These are phyloP conservation scores for Tolypocladium amazonense DNA, from an alignment of 2,329 filamentous ascomycete species.

Conservation along the genomic window DNA sequence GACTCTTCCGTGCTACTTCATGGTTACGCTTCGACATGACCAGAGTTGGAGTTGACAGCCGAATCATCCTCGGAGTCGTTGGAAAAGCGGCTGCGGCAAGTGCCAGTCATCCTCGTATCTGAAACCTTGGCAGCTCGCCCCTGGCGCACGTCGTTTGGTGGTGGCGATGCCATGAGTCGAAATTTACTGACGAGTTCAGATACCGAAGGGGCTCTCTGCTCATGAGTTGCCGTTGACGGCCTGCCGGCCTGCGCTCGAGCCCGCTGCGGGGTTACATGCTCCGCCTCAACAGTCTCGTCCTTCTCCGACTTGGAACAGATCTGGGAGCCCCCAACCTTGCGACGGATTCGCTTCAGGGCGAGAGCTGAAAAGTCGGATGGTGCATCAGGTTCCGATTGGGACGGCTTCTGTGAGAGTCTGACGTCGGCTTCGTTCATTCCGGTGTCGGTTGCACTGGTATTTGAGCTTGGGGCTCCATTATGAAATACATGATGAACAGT, in stretches of 20 bases:
- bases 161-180: slow-evolving; percentile 9
- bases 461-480: background rate
- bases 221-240: background rate
- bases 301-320: background rate
- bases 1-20: background rate
- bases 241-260: background rate
- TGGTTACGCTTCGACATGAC: background rate
- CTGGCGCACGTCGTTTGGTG: background rate
- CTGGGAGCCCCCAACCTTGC: background rate
- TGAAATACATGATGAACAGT: background rate
- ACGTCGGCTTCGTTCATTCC: background rate
- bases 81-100: slow-evolving; percentile 4
- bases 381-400: background rate
- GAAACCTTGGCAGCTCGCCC: background rate
- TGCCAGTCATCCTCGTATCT: slow-evolving; percentile 1
- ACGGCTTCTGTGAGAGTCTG: background rate
- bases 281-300: background rate
- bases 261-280: background rate
- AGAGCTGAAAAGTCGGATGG: background rate
- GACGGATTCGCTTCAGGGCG: background rate
- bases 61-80: slow-evolving; percentile 4
- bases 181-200: slow-evolving; percentile 15
- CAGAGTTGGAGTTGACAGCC: background rate
- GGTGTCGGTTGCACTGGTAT: background rate
- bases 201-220: slow-evolving; percentile 9